phyloP scores from a whole-genome alignment of 805 yeast genomes.

The Metschnikowia matae region DNA sequence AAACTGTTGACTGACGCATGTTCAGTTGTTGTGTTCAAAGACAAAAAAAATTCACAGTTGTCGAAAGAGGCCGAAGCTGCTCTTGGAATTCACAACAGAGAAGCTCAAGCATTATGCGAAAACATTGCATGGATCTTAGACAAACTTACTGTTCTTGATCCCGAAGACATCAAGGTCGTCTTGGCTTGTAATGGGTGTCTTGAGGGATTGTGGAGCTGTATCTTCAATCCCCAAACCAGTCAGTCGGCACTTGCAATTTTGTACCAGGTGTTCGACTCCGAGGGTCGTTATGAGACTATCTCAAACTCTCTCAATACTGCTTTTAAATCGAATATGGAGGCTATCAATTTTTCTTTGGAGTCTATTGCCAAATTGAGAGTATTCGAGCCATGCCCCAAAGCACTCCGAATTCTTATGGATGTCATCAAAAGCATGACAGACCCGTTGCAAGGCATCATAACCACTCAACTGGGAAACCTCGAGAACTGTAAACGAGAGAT shows the following conservation, averaged over 20 bases:
- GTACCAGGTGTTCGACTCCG: constrained; percentile 70
- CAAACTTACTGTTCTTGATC: constrained; percentile 31
- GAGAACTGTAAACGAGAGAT: constrained; percentile 19
- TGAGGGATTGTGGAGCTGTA: constrained; percentile 69
- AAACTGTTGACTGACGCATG: constrained; percentile 19
- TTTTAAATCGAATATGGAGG: constrained; percentile 43
- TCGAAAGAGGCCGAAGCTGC: constrained; percentile 23
- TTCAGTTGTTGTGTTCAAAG: constrained; percentile 20
- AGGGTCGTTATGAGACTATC: constrained; percentile 75
- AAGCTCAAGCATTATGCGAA: constrained; percentile 21
- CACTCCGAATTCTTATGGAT: constrained; percentile 73
- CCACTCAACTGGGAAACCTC: constrained; percentile 12
- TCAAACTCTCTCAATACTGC: constrained; percentile 46
- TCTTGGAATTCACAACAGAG: constrained; percentile 29
- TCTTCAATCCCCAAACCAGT: constrained; percentile 62
- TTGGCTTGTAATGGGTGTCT: constrained; percentile 36
- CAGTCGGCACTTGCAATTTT: constrained; percentile 69
- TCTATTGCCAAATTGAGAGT: constrained; percentile 45
- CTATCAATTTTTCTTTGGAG: constrained; percentile 45
- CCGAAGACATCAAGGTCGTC: constrained; percentile 20
- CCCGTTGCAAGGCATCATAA: constrained; percentile 58
- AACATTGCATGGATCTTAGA: constrained; percentile 25
- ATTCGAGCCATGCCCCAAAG: constrained; percentile 72
- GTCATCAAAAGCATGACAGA: constrained; percentile 58
- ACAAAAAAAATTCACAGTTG: constrained; percentile 19